Evolutionary conservation across 768 basidiomycete species (phyloP).

Genomic region (Boletus fagicola): DNA sequence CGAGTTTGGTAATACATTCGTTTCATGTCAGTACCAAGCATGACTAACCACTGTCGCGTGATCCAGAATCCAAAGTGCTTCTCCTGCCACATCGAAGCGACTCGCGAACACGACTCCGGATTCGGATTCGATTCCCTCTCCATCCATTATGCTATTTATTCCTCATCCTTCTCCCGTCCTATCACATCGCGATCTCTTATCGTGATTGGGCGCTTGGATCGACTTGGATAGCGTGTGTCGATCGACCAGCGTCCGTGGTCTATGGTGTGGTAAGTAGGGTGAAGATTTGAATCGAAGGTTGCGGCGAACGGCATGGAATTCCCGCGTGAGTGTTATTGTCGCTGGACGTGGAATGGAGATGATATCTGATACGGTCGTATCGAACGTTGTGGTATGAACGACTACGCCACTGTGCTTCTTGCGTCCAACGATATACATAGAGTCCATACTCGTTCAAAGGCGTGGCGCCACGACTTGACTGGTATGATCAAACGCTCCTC

Average conservation of each 20-base stretch:
- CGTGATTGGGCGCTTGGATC: neutral
- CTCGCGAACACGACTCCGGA: neutral
- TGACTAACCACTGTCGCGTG: neutral
- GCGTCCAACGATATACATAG: too few species aligned
- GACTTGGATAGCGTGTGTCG: neutral
- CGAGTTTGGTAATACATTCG: neutral
- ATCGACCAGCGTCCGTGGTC: neutral
- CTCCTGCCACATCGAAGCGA: neutral
- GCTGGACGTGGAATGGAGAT: neutral
- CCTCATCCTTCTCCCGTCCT: neutral
- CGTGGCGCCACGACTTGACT: neutral
- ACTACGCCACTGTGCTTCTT: neutral
- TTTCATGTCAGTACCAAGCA: neutral
- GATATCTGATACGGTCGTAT: too few species aligned
- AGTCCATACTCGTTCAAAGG: neutral
- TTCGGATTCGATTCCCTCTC: neutral
- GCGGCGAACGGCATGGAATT: neutral
- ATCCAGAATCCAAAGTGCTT: neutral
- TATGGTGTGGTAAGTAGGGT: neutral
- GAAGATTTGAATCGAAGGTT: neutral
- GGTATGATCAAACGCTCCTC: too few species aligned
- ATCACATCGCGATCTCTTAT: neutral
- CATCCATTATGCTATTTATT: neutral
- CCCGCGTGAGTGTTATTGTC: neutral
- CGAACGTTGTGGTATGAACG: neutral